Conservation (phyloP, 1,284 basidiomycete genomes). For the Melampsora larici-populina region DNA sequence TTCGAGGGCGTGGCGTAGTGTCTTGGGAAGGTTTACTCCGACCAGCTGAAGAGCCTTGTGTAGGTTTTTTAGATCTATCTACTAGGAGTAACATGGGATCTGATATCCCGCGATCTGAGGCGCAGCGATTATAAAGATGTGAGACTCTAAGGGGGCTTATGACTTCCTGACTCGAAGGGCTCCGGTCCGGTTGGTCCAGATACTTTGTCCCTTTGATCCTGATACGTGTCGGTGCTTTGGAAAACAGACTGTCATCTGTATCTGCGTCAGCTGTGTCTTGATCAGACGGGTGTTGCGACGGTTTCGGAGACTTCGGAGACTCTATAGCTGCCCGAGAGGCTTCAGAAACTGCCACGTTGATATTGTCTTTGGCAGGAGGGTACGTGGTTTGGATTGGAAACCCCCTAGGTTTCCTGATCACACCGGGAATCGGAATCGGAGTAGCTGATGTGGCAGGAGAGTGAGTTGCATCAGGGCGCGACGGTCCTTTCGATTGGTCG, state of each 20-base stretch:
- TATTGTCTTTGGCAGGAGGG: no score
- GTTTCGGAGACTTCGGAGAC: no score
- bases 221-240: conserved; percentile 19
- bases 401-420: conserved; percentile 6
- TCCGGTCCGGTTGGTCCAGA: background rate
- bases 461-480: background rate
- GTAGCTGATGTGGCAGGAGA: background rate
- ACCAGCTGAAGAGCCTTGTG: background rate
- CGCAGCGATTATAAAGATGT: background rate
- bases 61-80: background rate
- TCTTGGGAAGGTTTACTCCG: background rate
- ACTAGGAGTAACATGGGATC: no score
- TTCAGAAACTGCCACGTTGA: no score
- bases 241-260: conserved; percentile 4
- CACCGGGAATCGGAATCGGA: background rate
- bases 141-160: background rate
- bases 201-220: conserved; percentile 12
- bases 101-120: no score
- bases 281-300: no score
- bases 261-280: background rate
- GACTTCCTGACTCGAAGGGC: background rate
- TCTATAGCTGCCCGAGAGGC: no score
- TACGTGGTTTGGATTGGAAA: background rate
- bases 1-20: background rate
- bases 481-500: background rate